Evolutionary conservation across 2,329 filamentous ascomycete genomes (phyloP), one percentile per base, ranked within the genome.

Genomic region (Stachybotrys chlorohalonatus): DNA sequence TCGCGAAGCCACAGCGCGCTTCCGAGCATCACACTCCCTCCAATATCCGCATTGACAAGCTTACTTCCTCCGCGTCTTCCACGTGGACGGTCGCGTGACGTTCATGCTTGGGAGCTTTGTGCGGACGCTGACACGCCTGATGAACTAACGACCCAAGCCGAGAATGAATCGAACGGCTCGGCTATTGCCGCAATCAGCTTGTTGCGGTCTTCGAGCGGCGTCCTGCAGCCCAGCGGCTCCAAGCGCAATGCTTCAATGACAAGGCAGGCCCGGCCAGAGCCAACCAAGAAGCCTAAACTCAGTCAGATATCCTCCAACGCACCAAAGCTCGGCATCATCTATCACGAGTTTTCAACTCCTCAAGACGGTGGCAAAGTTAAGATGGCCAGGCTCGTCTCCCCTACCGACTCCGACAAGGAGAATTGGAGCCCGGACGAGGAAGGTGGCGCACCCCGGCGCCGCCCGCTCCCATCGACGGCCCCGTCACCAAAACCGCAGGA

Each of bases 71-170:
- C 80, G 17, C 75, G 76, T 42, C 73, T 86, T 16, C 73, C 75
- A 39, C 84, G 85, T 54, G 89, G 89, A 54, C 82, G 93, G 55
- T 96, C 92, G 55, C 85, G 90, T 54, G 89, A 96, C 68, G 89
- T 91, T 16, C 85, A 91, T 52, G 89, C 87, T 7, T 96, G 93
- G 93, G 90, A 95, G 65, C 90, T 90, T 55, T 92, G 89, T 73
- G 93, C 90, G 63, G 90, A 95, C 66, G 85, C 86, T 7, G 89
- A 94, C 60, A 75, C 82, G 52, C 85, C 87, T 48, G 89, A 90
- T 64, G 88, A 90, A 60, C 74, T 96, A 54, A 91, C 86, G 24
- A 82, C 82, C n/a, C 87, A 90, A 60, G 88, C 89, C 9, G 87
- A 93, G 70, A 85, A 89, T 61, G 90, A 95, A 65, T 83, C 83